Evolutionary conservation across 2,329 filamentous ascomycete genomes (phyloP), one percentile per base, ranked within the genome.

Genomic region (Emmonsia crescens): DNA sequence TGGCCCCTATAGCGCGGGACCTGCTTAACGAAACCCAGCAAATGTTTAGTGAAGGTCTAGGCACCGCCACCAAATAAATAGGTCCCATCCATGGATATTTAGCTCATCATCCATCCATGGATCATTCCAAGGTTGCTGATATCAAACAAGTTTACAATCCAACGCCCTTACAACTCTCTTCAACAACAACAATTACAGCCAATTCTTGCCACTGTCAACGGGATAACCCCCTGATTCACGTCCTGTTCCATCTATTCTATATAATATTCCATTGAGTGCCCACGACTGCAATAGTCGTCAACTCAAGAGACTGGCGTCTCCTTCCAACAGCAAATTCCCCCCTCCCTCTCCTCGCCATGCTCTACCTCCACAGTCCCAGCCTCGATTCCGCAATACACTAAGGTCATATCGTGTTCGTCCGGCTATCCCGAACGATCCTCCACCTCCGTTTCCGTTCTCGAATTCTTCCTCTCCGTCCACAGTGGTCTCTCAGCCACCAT

Each of bases 251-350:
- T 14, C 21, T 27, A 2, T n/a, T 14, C 16, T 55, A 48, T 12
- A n/a, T 12, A 40, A 19, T 38, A 21, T 12, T 60, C 31, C 8
- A 5, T 40, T n/a, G 51, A 49, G 21, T 61, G 21, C 40, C 27
- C 44, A 40, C 55, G 56, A 24, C 42, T 46, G 33, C 56, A 29
- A 51, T n/a, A 57, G 54, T 57, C 51, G 51, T 55, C 42, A 58
- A 42, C 29, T 40, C 60, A 49, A 49, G 58, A 66, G 63, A 66
- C 65, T 66, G 65, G 65, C 65, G 54, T 62, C 65, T 57, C 58
- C 65, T 57, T 56, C 60, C 59, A 57, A 57, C 31, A 46, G 46
- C 42, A 56, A 58, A 40, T 40, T 51, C 33, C 51, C 46, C 56
- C 44, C 57, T 64, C 61, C 52, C 59, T 46, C 54, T 60, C 24